Evolutionary conservation across 2,329 filamentous ascomycete species (phyloP).

Genomic region (Cyphellophora attinorum): DNA sequence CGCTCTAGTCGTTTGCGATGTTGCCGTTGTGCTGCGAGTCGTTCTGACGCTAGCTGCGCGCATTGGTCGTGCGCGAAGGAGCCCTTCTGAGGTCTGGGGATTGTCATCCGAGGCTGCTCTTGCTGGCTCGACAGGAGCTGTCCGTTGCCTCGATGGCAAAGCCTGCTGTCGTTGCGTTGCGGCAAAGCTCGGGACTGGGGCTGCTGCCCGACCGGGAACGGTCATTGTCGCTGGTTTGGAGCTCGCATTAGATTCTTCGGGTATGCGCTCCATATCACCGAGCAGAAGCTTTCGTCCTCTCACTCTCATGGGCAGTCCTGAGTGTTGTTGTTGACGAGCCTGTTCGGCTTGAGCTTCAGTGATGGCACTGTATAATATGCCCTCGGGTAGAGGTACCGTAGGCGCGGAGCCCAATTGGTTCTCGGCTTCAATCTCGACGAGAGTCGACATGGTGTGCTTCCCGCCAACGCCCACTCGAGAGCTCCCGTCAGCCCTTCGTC

Average conservation of each 20-base stretch:
- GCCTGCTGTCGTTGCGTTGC: constrained; percentile 38
- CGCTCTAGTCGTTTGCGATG: constrained; percentile 8
- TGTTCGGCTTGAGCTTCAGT: constrained; percentile 31
- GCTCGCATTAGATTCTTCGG: constrained; percentile 2
- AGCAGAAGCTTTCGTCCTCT: constrained; percentile 12
- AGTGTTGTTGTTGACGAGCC: constrained; percentile 21
- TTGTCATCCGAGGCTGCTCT: not conserved
- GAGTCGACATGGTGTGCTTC: constrained; percentile 35
- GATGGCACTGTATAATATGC: constrained; percentile 37
- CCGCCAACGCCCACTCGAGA: constrained; percentile 33
- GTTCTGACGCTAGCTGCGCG: constrained; percentile 17
- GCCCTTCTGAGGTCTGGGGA: constrained; percentile 4
- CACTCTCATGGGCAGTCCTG: constrained; percentile 7
- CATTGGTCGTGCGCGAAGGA: constrained; percentile 20
- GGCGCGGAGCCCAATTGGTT: constrained; percentile 36
- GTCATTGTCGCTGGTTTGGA: not conserved
- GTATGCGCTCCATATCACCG: constrained; percentile 1
- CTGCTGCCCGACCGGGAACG: constrained; percentile 2
- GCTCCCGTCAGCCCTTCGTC: constrained; percentile 30
- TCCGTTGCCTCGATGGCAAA: constrained; percentile 16
- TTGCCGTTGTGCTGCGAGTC: constrained; percentile 9
- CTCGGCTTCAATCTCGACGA: constrained; percentile 36
- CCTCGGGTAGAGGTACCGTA: constrained; percentile 33
- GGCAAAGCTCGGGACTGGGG: constrained; percentile 29
- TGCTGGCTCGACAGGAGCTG: not conserved